Evolutionary conservation across 495 filamentous ascomycete species (phyloP).

Genomic region (Daldinia grandis): DNA sequence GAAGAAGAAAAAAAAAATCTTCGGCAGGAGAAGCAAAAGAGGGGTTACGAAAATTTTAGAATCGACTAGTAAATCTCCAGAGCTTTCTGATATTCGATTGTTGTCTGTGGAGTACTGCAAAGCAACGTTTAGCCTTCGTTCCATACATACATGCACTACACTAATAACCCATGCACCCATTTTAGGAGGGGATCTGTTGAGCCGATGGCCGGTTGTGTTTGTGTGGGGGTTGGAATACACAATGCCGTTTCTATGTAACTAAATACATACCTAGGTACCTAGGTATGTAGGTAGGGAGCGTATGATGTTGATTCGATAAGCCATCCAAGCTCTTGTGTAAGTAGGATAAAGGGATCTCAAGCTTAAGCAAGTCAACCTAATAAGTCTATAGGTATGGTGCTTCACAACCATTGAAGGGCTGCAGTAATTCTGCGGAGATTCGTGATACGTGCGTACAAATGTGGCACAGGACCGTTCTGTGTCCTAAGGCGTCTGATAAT

Average conservation of each 20-base stretch:
- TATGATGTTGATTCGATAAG: too few species aligned
- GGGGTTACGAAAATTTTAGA: conserved; percentile 15
- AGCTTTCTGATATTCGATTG: conserved; percentile 24
- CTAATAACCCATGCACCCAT: conserved; percentile 7
- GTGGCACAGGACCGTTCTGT: conserved; percentile 25
- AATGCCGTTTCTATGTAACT: conserved; percentile 3
- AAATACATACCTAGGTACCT: too few species aligned
- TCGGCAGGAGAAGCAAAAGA: conserved; percentile 28
- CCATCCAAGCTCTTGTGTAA: too few species aligned
- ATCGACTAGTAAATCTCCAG: conserved; percentile 12
- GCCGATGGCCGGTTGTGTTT: conserved; percentile 18
- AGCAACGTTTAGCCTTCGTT: conserved; percentile 19
- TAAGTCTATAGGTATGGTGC: conserved; percentile 5
- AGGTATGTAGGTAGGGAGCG: too few species aligned
- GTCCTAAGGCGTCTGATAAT: conserved; percentile 19
- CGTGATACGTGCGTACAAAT: conserved; percentile 10
- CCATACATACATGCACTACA: neutral
- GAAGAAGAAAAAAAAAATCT: conserved; percentile 30
- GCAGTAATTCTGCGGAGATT: conserved; percentile 29
- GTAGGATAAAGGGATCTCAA: neutral
- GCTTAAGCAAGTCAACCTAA: conserved; percentile 9
- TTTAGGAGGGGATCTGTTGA: conserved; percentile 22
- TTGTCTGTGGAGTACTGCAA: conserved; percentile 29
- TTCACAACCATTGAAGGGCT: conserved; percentile 23
- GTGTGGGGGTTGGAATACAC: conserved; percentile 32